phyloP scores from a whole-genome alignment of 805 yeast genomes.

The Candida coquimbonensis region DNA sequence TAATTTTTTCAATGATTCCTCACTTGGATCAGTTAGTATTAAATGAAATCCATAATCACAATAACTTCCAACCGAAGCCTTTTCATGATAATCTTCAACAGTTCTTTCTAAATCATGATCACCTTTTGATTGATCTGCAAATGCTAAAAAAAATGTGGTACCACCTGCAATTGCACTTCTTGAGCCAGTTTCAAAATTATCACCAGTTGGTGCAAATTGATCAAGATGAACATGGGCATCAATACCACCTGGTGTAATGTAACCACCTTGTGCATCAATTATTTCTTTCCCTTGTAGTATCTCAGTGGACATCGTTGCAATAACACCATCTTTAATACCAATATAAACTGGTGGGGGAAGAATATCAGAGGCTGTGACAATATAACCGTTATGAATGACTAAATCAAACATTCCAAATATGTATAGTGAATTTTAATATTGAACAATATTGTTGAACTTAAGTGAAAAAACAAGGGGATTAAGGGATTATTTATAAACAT shows the following conservation, averaged over 20 bases:
- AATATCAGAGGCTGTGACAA: slow-evolving; percentile 27
- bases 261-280: slow-evolving; percentile 41
- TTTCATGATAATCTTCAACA: slow-evolving; percentile 25
- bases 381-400: slow-evolving; percentile 26
- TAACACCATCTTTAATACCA: slow-evolving; percentile 34
- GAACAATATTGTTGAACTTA: no score
- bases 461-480: no score
- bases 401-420: slow-evolving; percentile 11
- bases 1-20: slow-evolving; percentile 25
- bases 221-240: slow-evolving; percentile 44
- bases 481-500: no score
- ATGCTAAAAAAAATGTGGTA: slow-evolving; percentile 40
- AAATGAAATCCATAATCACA: slow-evolving; percentile 46
- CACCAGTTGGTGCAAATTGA: slow-evolving; percentile 37
- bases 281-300: slow-evolving; percentile 20
- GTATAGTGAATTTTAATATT: no score
- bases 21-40: slow-evolving; percentile 32
- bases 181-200: slow-evolving; percentile 37
- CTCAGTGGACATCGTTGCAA: slow-evolving; percentile 29
- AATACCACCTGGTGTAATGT: slow-evolving; percentile 45
- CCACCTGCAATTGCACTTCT: slow-evolving; percentile 44
- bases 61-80: slow-evolving; percentile 27
- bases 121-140: slow-evolving; percentile 37
- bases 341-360: slow-evolving; percentile 31
- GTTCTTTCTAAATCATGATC: slow-evolving; percentile 23